These are phyloP conservation scores for Martensiomyces pterosporus DNA, from an alignment of 192 early-diverging fungal species.

Conservation along the genomic window DNA sequence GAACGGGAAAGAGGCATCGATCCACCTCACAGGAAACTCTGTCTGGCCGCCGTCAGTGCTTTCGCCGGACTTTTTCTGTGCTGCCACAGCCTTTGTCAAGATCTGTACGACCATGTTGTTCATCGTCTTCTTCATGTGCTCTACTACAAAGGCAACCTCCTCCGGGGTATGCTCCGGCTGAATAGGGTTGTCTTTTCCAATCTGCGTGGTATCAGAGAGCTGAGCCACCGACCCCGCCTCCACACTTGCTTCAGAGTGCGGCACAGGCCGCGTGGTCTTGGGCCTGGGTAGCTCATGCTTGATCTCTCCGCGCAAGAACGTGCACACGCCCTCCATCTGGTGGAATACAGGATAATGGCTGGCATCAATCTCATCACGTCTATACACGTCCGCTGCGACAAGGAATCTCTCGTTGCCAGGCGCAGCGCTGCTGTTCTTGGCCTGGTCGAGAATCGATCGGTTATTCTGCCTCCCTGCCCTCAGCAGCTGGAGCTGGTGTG, in stretches of 20 bases:
- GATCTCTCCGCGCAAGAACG: constrained; percentile 38
- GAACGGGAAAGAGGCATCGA: constrained; percentile 92
- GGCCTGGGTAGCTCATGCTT: neutral
- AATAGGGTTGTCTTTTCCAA: constrained; percentile 65
- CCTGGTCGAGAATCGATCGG: constrained; percentile 9
- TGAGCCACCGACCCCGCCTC: constrained; percentile 8
- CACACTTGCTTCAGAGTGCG: neutral
- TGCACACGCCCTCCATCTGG: constrained; percentile 93
- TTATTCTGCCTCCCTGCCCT: constrained; percentile 32
- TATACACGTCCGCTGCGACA: constrained; percentile 95
- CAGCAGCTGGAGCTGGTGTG: constrained; percentile 85
- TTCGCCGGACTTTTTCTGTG: constrained; percentile 7
- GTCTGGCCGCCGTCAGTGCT: neutral
- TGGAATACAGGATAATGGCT: constrained; percentile 98
- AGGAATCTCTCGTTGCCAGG: constrained; percentile 61
- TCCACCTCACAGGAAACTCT: constrained; percentile 84
- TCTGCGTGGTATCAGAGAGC: constrained; percentile 37
- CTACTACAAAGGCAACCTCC: constrained; percentile 55
- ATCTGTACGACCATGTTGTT: constrained; percentile 76
- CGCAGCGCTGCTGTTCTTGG: constrained; percentile 25
- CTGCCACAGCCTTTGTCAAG: constrained; percentile 51
- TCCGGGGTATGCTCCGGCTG: constrained; percentile 65
- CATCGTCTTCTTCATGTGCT: constrained; percentile 75
- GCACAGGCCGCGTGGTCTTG: neutral
- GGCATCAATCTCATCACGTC: constrained; percentile 93